Evolutionary conservation across 1,139 yeast species (phyloP).

Genomic region (Sugiyamaella castrensis): DNA sequence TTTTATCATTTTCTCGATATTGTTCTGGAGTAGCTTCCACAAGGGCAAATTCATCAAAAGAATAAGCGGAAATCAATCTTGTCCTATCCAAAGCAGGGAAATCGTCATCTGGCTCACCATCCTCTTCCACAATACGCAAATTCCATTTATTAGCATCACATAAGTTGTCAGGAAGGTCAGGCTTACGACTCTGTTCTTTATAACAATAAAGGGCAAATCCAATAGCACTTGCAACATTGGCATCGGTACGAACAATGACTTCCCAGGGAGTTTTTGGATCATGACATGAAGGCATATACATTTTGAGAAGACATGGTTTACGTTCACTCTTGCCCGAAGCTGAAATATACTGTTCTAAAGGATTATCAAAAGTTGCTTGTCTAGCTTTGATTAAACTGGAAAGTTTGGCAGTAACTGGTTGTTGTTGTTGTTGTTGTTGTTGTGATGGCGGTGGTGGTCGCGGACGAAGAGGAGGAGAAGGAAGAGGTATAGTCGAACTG

Average conservation of each 20-base stretch:
- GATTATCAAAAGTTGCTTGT: slow-evolving; percentile 36
- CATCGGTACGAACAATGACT: slow-evolving; percentile 40
- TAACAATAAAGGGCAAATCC: slow-evolving; percentile 42
- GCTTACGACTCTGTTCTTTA: slow-evolving; percentile 31
- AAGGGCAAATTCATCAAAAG: slow-evolving; percentile 46
- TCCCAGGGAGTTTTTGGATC: slow-evolving; percentile 37
- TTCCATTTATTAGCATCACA: slow-evolving; percentile 44
- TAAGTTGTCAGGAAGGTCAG: slow-evolving; percentile 33
- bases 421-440: neutral
- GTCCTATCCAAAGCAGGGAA: slow-evolving; percentile 46
- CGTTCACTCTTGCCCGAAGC: slow-evolving; percentile 42
- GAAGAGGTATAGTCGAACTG: neutral
- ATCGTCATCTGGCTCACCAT: slow-evolving; percentile 47
- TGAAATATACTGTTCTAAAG: slow-evolving; percentile 42
- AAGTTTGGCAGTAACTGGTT: slow-evolving; percentile 23
- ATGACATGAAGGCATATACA: slow-evolving; percentile 40
- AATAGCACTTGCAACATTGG: slow-evolving; percentile 42
- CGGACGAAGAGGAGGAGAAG: neutral
- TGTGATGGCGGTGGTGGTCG: neutral
- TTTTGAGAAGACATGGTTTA: slow-evolving; percentile 36
- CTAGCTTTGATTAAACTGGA: slow-evolving; percentile 34
- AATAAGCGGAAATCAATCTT: slow-evolving; percentile 41
- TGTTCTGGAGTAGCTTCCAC: slow-evolving; percentile 41
- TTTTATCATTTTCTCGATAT: slow-evolving; percentile 34
- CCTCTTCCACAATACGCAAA: slow-evolving; percentile 45